A percentile compares a stretch with the other conserved stretches of the same genome.
phyloP scores from a whole-genome alignment of 164 flowering plant genomes.

The Amborella trichopoda region DNA sequence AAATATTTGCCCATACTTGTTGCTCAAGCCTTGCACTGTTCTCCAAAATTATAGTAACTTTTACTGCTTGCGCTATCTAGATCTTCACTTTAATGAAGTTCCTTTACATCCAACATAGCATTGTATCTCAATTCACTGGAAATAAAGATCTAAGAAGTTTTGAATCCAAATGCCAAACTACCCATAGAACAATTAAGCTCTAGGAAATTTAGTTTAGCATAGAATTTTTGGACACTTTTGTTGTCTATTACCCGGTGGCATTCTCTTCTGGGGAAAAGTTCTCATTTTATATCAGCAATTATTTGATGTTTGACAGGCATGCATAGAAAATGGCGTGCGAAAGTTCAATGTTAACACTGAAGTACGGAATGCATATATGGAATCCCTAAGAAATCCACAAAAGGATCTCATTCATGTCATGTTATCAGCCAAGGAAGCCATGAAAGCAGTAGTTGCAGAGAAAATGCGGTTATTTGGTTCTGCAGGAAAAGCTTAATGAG shows the following conservation, averaged over 20 bases:
- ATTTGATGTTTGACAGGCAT: constrained; percentile 37
- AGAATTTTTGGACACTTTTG: too few relatives aligned
- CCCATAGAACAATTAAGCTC: too few relatives aligned
- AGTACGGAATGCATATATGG: constrained; percentile 87
- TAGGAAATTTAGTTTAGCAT: too few relatives aligned
- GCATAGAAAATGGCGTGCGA: constrained; percentile 69
- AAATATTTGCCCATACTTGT: too few relatives aligned
- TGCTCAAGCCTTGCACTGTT: too few relatives aligned
- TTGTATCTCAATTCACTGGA: too few relatives aligned
- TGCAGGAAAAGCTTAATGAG: constrained; percentile 91
- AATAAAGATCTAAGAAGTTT: too few relatives aligned
- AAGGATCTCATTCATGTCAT: constrained; percentile 79
- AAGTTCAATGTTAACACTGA: constrained; percentile 98
- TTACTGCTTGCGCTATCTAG: too few relatives aligned
- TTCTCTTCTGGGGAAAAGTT: not conserved
- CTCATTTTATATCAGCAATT: not conserved
- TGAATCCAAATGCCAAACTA: too few relatives aligned
- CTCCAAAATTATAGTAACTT: too few relatives aligned
- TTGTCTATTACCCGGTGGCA: not conserved
- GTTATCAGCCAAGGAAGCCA: constrained; percentile 78
- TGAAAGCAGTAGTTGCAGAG: constrained; percentile 87
- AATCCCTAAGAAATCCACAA: constrained; percentile 39
- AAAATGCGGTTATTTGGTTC: constrained; percentile 97
- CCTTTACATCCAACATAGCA: too few relatives aligned
- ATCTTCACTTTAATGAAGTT: too few relatives aligned